Evolutionary conservation across 768 basidiomycete species (phyloP), one percentile per base, ranked within the genome.

Genomic region (Pleurotus ostreatus): DNA sequence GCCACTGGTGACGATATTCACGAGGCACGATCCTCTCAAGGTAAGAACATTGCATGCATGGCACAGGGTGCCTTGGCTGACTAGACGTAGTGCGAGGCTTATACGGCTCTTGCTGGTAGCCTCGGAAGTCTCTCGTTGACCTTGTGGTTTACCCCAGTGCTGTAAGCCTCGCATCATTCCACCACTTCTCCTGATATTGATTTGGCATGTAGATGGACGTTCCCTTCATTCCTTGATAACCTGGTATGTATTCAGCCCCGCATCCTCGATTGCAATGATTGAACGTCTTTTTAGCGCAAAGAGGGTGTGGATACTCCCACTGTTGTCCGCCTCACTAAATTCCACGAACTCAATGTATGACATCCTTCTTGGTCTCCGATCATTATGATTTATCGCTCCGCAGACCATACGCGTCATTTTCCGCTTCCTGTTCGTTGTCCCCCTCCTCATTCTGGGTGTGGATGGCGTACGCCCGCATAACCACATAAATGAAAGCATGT

Each of bases 331-430:
- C 70, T 94, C 49, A 85, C 85, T 37, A 92, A 86, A 60, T 93
- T 89, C 64, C 86, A 89, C 40, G 89, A 93, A 63, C 70, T 92
- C 40, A 94, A 94, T 61, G 91, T 92, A 60, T 37, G 89, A 70
- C 2, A 56, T 30, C 4, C 15, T 25, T 3, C 20, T 1, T 26
- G 13, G 16, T 7, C 16, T 2, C 34, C 22, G 13, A 11, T 22
- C 39, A 25, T 55, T 47, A 0, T 34, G 30, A 34, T 34, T 34
- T 4, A 34, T 34, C 8, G 15, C 3, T 1, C 60, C n/a, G 41
- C 41, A 92, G 91, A 80, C 72, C 43, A 80, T 89, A 40, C 89
- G 90, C 1, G 70, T 91, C 49, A 62, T 83, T 16, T 89, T 90
- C 71, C 85, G 92, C 5, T 84, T 88, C 67, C 49, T 91, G 12